phyloP scores from a whole-genome alignment of 768 basidiomycete genomes.

The Phlegmacium glaucopus region DNA sequence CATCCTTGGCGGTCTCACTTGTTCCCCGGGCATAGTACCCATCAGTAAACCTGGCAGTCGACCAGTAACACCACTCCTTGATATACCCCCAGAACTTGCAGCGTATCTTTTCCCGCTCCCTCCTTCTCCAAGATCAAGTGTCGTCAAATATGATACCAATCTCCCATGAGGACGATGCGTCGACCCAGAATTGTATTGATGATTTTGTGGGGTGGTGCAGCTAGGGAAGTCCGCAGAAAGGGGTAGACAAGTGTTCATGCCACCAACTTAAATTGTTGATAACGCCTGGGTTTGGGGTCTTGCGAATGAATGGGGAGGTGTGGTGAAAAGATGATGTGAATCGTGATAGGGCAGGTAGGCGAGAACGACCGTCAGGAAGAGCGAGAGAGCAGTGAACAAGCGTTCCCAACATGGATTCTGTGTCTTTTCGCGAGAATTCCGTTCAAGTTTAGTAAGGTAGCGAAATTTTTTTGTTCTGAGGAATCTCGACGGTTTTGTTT shows the following conservation, averaged over 20 bases:
- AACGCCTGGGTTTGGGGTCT: too few relatives aligned
- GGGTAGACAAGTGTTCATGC: conserved; percentile 2
- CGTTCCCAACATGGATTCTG: conserved; percentile 28
- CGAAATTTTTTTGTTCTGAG: conserved; percentile 25
- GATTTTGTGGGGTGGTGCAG: conserved; percentile 12
- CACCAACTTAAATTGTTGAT: conserved; percentile 30
- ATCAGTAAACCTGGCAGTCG: background rate
- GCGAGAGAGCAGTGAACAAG: conserved; percentile 33
- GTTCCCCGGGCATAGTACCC: background rate
- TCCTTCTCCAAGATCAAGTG: conserved; percentile 3
- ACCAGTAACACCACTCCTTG: background rate
- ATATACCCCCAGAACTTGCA: background rate
- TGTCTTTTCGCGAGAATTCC: conserved; percentile 14
- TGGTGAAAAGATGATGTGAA: conserved; percentile 23
- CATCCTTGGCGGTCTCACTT: background rate
- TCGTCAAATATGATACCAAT: conserved; percentile 29
- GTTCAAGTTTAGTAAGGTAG: conserved; percentile 22
- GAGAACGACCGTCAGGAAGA: conserved; percentile 25
- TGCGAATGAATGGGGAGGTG: conserved; percentile 8
- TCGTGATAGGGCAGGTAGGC: conserved; percentile 24
- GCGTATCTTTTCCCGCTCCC: conserved; percentile 8
- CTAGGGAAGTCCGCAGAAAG: conserved; percentile 10
- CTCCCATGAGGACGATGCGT: conserved; percentile 36
- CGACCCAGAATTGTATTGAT: conserved; percentile 23
- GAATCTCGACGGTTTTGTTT: conserved; percentile 26